Conservation (phyloP, 176 grass and related monocot species). For the Olyra latifolia region DNA sequence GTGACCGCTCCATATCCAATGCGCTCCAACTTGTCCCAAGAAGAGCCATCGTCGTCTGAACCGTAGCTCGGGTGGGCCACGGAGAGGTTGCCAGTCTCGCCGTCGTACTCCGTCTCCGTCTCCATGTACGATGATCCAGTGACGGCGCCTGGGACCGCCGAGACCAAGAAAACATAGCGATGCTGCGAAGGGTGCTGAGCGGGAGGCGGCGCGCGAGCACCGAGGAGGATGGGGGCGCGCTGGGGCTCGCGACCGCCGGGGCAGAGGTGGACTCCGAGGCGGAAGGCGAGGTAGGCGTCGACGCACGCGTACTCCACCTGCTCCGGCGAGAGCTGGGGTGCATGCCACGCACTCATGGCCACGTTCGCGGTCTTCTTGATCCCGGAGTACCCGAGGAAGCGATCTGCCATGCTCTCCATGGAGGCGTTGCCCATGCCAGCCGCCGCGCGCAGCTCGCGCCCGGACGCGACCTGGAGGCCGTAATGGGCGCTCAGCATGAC, state of each 20-base stretch:
- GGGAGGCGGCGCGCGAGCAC: not conserved
- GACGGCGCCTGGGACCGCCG: no score
- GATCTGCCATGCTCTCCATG: conserved; percentile 31
- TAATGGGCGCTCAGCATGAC: conserved; percentile 27
- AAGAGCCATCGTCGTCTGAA: no score
- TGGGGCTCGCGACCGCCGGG: not conserved
- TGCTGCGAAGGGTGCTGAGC: not conserved
- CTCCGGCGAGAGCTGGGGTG: not conserved
- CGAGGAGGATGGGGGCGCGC: not conserved
- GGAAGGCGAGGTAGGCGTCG: conserved; percentile 48
- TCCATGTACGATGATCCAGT: no score
- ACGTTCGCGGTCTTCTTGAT: conserved; percentile 13
- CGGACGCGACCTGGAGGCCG: conserved; percentile 1
- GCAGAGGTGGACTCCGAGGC: conserved; percentile 36
- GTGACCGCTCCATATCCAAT: no score
- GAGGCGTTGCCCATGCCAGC: conserved; percentile 43
- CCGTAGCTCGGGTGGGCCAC: no score
- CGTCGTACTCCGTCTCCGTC: no score
- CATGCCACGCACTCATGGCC: conserved; percentile 38
- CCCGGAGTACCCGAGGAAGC: conserved; percentile 31
- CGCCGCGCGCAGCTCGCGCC: not conserved
- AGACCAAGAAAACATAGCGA: no score
- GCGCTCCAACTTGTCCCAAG: no score
- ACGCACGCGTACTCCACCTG: conserved; percentile 47
- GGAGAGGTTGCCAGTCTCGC: no score